Conservation (phyloP, 2,329 filamentous ascomycete species). For the Mycocentrospora acerina region DNA sequence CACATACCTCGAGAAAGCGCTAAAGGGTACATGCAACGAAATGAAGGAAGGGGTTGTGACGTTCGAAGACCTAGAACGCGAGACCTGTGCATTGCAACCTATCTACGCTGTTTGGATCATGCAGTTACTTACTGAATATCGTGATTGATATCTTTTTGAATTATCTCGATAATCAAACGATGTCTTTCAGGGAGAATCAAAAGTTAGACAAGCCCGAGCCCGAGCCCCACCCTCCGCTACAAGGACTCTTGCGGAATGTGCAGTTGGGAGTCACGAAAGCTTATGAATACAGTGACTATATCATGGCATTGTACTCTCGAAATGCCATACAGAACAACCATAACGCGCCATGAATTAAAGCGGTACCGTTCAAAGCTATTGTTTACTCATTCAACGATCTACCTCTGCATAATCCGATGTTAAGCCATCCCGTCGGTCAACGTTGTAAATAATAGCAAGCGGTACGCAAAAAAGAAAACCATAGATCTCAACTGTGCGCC, state of each 20-base stretch:
- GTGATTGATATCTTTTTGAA: background rate
- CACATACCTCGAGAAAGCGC: constrained; percentile 2
- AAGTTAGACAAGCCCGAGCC: background rate
- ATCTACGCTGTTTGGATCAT: background rate
- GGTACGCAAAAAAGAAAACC: no score
- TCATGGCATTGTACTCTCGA: background rate
- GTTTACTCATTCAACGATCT: background rate
- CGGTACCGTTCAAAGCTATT: background rate
- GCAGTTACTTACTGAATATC: background rate
- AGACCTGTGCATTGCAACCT: background rate
- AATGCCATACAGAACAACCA: background rate
- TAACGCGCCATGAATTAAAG: background rate
- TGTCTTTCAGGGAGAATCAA: background rate
- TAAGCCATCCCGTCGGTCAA: background rate
- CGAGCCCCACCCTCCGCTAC: no score
- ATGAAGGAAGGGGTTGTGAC: background rate
- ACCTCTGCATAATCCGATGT: background rate
- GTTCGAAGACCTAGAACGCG: background rate
- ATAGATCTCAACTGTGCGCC: background rate
- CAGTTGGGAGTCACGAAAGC: background rate
- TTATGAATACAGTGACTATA: background rate
- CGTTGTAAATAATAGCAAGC: background rate
- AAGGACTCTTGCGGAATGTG: background rate
- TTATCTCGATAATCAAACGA: background rate
- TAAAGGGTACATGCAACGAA: constrained; percentile 1